Evolutionary conservation across 176 grass and related monocot genomes (phyloP).

Genomic region (Carex scoparia): DNA sequence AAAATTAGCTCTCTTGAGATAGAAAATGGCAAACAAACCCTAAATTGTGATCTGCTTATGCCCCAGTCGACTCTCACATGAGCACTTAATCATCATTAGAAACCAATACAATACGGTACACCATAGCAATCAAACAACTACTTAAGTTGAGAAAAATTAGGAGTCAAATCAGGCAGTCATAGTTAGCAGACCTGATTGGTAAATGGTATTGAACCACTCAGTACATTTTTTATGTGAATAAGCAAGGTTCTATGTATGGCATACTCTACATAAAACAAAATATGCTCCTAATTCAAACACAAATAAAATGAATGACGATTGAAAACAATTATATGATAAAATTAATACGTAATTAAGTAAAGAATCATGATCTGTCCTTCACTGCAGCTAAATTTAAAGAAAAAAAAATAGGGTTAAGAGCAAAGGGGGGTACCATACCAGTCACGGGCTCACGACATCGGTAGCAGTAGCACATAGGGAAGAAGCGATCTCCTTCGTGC

Average conservation of each 20-base stretch:
- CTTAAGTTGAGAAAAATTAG: background rate
- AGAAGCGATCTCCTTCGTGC: too few relatives aligned
- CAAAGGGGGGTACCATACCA: too few relatives aligned
- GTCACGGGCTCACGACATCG: too few relatives aligned
- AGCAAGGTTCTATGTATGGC: background rate
- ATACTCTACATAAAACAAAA: background rate
- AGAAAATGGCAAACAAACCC: background rate
- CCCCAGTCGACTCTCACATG: background rate
- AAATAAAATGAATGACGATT: background rate
- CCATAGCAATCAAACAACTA: background rate
- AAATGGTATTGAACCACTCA: background rate
- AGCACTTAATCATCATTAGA: background rate
- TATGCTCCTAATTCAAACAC: background rate
- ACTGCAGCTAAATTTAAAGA: background rate
- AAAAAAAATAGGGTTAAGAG: too few relatives aligned
- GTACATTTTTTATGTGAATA: background rate
- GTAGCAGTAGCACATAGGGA: too few relatives aligned
- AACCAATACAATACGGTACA: background rate
- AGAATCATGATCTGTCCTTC: background rate
- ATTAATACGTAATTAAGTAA: background rate
- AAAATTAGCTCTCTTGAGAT: background rate
- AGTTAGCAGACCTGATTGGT: background rate
- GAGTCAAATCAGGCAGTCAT: background rate
- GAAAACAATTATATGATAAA: background rate
- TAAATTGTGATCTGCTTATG: background rate